Base-by-base conservation (phyloP, 345 rosid genomes). In the Euphorbia tirucalli region DNA sequence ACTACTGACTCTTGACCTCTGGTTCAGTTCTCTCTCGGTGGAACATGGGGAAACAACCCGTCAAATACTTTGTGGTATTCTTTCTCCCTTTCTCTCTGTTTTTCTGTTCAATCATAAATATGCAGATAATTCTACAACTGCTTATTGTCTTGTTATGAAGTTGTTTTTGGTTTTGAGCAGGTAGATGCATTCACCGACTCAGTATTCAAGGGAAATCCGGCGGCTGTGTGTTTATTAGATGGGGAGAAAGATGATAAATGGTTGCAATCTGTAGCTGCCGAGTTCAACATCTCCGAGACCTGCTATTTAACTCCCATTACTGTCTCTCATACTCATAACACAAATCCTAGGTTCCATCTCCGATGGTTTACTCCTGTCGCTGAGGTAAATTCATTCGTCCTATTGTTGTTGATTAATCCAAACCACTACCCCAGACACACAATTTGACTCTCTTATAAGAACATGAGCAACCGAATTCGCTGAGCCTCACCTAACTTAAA, bases 121-220 rank as follows among this genome's bases (percentile, higher is more conserved):
- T 35, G 39, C 39, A 7, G 39, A 35, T 35, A 35, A 35, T 35
- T 35, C 39, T 35, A 3, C 39, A 35, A 35, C 39, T 35, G 4
- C n/a, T n/a, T 15, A 35, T 35, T 35, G 39, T 35, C 4, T 7
- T 35, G 39, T 3, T 35, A 3, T 35, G 39, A 7, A 35, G 39
- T 3, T 3, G 39, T 35, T 35, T 35, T 35, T 35, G 7, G 3
- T 35, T 35, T 35, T 11, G 13, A 18, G 14, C 48, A 41, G 91
- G 97, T 87, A 56, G 94, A 92, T 55, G 91, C 96, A 0, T 93
- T 93, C 82, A 78, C 91, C 0, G 93, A 84, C 16, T 71, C 87
- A 0, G 81, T 93, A 3, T 93, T 90, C 84, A 84, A 83, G 80
- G 95, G 98, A 4, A 93, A 89, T 73, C 98, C 95, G 9, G 95